Evolutionary conservation across 352 stramenopile genomes (phyloP), one percentile per base, ranked within the genome.

Genomic region (Pythium myriotylum): DNA sequence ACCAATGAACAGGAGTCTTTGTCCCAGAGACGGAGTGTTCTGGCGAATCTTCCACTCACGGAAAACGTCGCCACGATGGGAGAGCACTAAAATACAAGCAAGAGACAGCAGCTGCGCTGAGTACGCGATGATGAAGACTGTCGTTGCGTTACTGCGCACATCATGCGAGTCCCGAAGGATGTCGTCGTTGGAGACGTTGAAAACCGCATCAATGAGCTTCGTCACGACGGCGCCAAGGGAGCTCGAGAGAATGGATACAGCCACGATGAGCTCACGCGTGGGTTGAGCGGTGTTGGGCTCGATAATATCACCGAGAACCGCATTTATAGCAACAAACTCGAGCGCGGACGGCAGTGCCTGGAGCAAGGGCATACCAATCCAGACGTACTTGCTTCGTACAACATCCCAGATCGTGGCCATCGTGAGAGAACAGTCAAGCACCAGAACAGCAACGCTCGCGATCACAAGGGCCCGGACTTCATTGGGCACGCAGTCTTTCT

Each of bases 161-260:
- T 10, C 29, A 10, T 37, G 54, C 48, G 76, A 81, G 69, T 91
- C 82, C 0, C 39, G 56, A 74, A 81, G 69, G 50, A 86, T 69
- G 53, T 78, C 68, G 8, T 75, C 39, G 53, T 84, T 84, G 14
- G 70, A 64, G n/a, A 90, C 68, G 37, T 74, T 60, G 42, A 89
- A 88, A 26, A 68, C 69, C 32, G 76, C 76, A 61, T 88, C 78
- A 22, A 91, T 62, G 37, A 74, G 74, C 66, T 91, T 89, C 60
- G 72, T 79, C n/a, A 86, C 29, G 22, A 68, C 67, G 26, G 83
- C 64, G 16, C 73, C 81, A 22, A 88, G 49, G n/a, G 79, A 63
- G 0, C 59, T 52, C 8, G 70, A 74, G 10, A 86, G 49, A 59
- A 82, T 79, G 32, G 73, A 69, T 37, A 87, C 68, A 33, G 73